Base-by-base conservation (phyloP, 176 grass and related monocot genomes). In the Chrysopogon serrulatus region DNA sequence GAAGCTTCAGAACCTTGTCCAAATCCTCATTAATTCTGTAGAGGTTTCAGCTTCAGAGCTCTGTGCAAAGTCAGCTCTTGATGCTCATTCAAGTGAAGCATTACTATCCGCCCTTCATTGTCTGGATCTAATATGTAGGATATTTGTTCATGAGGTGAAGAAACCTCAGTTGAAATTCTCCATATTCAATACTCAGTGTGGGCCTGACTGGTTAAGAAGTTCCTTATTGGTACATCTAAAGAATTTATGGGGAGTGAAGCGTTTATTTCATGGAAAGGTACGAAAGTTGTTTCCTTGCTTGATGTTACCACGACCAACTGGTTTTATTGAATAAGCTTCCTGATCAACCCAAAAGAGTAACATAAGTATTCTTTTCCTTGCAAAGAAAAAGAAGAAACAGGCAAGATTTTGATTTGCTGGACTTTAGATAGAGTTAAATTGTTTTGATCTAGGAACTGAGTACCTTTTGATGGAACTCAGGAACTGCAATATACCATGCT, bases 31-130 rank as follows among this genome's bases (percentile, higher is more conserved):
- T 68, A 92, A 82, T 30, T 92, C 87, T 66, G 74, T 88, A 69
- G 85, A 95, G 74, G 82, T 90, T 74, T 92, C 85, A 56, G 88
- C 84, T 76, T 88, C 93, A 87, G 85, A 92, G 40, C 27, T 92
- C 26, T 88, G 88, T 83, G 80, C 82, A 77, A 90, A 76, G 32
- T 36, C 73, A 60, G 59, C 77, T 68, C 61, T 57, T 76, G 88
- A 87, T 73, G 79, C 87, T 71, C 87, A 88, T 27, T 95, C 85
- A 73, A 92, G 86, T 73, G 87, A 95, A 85, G 82, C 83, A 26
- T 80, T 95, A 71, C 73, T 87, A 41, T 84, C 81, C 60, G 80
- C 82, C 4, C 82, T 95, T 83, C 83, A 92, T 77, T 92, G 93
- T 77, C 36, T 95, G 24, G 83, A 92, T 86, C 81, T 90, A n/a